Conservation (phyloP, 1,284 basidiomycete genomes). For the Cystobasidium pallidum region DNA sequence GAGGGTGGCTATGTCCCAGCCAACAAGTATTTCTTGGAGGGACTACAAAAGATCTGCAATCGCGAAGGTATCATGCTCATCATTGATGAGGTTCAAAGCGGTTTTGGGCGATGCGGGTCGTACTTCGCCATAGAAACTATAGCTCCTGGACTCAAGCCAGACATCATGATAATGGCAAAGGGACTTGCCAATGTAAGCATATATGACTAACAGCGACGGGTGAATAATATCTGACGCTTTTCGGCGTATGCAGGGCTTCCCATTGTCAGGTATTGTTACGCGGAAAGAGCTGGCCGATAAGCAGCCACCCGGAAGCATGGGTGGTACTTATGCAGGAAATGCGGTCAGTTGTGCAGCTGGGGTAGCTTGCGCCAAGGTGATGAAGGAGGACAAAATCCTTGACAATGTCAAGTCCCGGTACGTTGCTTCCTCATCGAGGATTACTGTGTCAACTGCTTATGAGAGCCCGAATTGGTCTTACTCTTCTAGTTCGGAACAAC, state of each 20-base stretch:
- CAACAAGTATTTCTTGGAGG: slow-evolving; percentile 75
- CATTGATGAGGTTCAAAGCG: slow-evolving; percentile 67
- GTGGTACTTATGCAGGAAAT: slow-evolving; percentile 82
- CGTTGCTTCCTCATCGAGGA: slow-evolving; percentile 37
- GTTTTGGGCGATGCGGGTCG: slow-evolving; percentile 86
- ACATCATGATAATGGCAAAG: slow-evolving; percentile 89
- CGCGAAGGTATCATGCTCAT: slow-evolving; percentile 69
- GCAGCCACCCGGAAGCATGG: slow-evolving; percentile 64
- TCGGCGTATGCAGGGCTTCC: slow-evolving; percentile 65
- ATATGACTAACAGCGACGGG: not conserved
- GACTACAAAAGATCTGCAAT: slow-evolving; percentile 81
- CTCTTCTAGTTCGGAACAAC: slow-evolving; percentile 66
- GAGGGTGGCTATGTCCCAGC: slow-evolving; percentile 82
- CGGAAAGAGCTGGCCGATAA: slow-evolving; percentile 79
- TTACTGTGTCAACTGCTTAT: too few species aligned
- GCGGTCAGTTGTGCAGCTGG: slow-evolving; percentile 86
- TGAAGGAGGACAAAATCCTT: slow-evolving; percentile 74
- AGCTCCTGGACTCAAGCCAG: slow-evolving; percentile 80
- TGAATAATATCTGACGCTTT: not conserved
- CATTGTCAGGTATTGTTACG: slow-evolving; percentile 81
- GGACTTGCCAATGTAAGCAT: slow-evolving; percentile 77
- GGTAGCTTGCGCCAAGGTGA: slow-evolving; percentile 74
- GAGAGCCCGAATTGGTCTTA: too few species aligned
- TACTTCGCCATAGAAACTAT: slow-evolving; percentile 72
- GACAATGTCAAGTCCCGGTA: slow-evolving; percentile 75